phyloP scores from a whole-genome alignment of 176 grass and related monocot species.

The Juncus effusus region DNA sequence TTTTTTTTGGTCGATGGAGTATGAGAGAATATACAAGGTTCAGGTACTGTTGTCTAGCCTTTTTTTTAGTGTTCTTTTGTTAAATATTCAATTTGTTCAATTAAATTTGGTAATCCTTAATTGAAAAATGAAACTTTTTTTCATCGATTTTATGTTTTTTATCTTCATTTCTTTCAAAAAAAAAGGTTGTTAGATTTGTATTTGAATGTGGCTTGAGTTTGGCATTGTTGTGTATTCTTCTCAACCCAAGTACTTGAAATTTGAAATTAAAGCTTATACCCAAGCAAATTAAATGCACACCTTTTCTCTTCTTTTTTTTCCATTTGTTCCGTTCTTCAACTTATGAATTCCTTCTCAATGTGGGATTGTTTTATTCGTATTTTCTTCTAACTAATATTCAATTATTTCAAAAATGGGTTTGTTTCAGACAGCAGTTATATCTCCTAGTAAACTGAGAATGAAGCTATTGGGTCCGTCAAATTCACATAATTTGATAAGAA shows the following conservation, averaged over 20 bases:
- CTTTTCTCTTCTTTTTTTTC: too few relatives aligned
- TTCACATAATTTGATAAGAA: slow-evolving; percentile 22
- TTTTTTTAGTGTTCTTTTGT: too few relatives aligned
- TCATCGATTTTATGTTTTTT: background rate
- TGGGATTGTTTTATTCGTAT: background rate
- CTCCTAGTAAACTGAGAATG: slow-evolving; percentile 79
- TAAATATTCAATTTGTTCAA: too few relatives aligned
- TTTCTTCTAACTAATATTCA: too few relatives aligned
- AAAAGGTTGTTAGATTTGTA: too few relatives aligned
- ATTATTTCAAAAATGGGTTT: slow-evolving; percentile 3
- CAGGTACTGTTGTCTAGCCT: slow-evolving; percentile 45
- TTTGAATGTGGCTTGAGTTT: too few relatives aligned
- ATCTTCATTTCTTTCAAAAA: background rate
- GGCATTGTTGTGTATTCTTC: too few relatives aligned
- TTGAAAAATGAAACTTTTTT: background rate
- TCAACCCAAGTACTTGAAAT: too few relatives aligned
- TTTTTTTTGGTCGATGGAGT: slow-evolving; percentile 46
- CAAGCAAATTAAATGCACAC: too few relatives aligned
- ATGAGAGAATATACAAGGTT: slow-evolving; percentile 86
- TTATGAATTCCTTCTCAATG: background rate
- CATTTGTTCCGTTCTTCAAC: background rate
- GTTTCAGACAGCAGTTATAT: slow-evolving; percentile 56
- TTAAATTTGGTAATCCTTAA: too few relatives aligned
- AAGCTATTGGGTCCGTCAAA: slow-evolving; percentile 59
- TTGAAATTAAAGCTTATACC: too few relatives aligned